phyloP scores from a whole-genome alignment of 345 rosid species.

The Populus deltoides region DNA sequence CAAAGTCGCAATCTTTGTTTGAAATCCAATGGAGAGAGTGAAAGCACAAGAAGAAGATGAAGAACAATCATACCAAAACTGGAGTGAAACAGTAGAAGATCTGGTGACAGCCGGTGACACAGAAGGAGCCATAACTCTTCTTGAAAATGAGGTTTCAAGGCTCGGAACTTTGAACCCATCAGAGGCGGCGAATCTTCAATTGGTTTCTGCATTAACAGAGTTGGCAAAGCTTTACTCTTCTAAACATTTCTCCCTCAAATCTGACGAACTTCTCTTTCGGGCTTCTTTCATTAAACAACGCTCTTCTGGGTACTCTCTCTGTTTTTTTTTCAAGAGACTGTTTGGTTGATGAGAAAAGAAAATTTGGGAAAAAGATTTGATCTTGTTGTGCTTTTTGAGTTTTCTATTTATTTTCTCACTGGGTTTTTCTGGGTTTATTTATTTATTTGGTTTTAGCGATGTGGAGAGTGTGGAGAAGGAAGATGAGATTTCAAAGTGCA shows the following conservation, averaged over 20 bases:
- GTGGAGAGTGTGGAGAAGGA: slow-evolving; percentile 22
- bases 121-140: slow-evolving; percentile 59
- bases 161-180: slow-evolving; percentile 34
- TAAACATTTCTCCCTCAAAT: slow-evolving; percentile 71
- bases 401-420: background rate
- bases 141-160: slow-evolving; percentile 50
- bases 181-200: slow-evolving; percentile 37
- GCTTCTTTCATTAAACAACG: slow-evolving; percentile 52
- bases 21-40: slow-evolving; percentile 9
- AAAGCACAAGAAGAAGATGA: slow-evolving; percentile 1
- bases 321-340: background rate
- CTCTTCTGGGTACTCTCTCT: slow-evolving; percentile 35
- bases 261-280: slow-evolving; percentile 61
- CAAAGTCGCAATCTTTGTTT: too few relatives aligned
- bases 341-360: slow-evolving; percentile 8
- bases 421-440: background rate
- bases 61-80: slow-evolving; percentile 24
- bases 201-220: slow-evolving; percentile 59
- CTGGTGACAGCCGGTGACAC: slow-evolving; percentile 57
- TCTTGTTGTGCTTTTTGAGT: background rate
- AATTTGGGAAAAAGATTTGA: background rate
- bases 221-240: slow-evolving; percentile 68
- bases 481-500: slow-evolving; percentile 4
- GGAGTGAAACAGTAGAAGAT: slow-evolving; percentile 93
- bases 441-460: slow-evolving; percentile 13